These are phyloP conservation scores for Botryosphaeria dothidea DNA, from an alignment of 2,329 filamentous ascomycete genomes.

Conservation along the genomic window DNA sequence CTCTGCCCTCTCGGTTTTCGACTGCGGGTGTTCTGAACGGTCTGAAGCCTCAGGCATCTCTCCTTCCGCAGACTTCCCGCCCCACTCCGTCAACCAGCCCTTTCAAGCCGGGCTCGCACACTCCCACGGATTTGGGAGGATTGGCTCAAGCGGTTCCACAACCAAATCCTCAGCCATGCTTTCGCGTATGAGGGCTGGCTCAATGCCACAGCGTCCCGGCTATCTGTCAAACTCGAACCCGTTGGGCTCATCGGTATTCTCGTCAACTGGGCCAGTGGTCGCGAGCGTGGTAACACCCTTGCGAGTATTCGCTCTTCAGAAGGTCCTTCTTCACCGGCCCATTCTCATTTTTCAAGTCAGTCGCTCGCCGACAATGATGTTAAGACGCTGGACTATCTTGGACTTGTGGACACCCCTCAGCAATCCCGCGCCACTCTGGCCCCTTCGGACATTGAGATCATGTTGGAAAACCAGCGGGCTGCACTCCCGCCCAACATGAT, in stretches of 20 bases:
- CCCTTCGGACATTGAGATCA: conserved; percentile 55
- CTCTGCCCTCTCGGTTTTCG: conserved; percentile 92
- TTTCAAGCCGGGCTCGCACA: conserved; percentile 66
- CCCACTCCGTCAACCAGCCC: conserved; percentile 85
- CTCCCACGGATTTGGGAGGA: conserved; percentile 36
- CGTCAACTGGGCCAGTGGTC: conserved; percentile 79
- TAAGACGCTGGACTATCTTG: conserved; percentile 92
- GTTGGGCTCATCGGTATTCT: conserved; percentile 88
- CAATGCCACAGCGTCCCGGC: conserved; percentile 85
- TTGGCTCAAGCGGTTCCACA: conserved; percentile 44
- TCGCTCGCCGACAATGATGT: conserved; percentile 85
- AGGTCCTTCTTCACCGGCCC: conserved; percentile 83
- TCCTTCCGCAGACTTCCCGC: conserved; percentile 76
- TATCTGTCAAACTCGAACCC: conserved; percentile 59
- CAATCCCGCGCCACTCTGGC: conserved; percentile 72
- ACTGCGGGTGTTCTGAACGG: conserved; percentile 67
- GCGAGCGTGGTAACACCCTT: conserved; percentile 83
- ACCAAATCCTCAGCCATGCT: conserved; percentile 61
- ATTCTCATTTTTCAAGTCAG: conserved; percentile 83
- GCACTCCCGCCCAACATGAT: conserved; percentile 57
- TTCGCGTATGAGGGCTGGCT: conserved; percentile 85
- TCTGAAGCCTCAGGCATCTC: conserved; percentile 54
- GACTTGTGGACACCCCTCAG: conserved; percentile 90
- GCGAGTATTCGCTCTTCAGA: conserved; percentile 88
- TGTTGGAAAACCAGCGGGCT: conserved; percentile 53